phyloP scores from a whole-genome alignment of 1,139 yeast species.

The Suhomyces panamericanus region DNA sequence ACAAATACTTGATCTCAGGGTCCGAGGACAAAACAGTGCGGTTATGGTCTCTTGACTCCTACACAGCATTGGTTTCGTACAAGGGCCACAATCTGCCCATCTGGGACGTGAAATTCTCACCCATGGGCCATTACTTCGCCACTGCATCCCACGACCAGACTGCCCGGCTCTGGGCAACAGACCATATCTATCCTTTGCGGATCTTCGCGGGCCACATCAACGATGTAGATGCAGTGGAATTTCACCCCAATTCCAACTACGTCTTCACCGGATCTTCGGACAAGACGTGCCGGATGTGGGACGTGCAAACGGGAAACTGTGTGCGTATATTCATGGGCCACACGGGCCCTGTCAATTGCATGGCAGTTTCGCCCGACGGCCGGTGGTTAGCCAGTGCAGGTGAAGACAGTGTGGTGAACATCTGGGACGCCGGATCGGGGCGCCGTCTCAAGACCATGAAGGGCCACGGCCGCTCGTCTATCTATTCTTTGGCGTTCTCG shows the following conservation, averaged over 20 bases:
- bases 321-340: slow-evolving; percentile 96
- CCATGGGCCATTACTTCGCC: slow-evolving; percentile 95
- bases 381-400: slow-evolving; percentile 96
- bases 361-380: slow-evolving; percentile 95
- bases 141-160: slow-evolving; percentile 98
- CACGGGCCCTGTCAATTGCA: slow-evolving; percentile 79
- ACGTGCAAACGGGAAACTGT: slow-evolving; percentile 81
- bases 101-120: slow-evolving; percentile 96
- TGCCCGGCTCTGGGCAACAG: slow-evolving; percentile 96
- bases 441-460: slow-evolving; percentile 77
- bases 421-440: slow-evolving; percentile 96
- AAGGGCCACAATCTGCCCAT: slow-evolving; percentile 96
- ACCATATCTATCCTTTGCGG: slow-evolving; percentile 92
- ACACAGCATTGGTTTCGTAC: slow-evolving; percentile 85
- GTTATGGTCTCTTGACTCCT: slow-evolving; percentile 93
- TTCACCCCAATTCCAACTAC: slow-evolving; percentile 95
- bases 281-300: slow-evolving; percentile 98
- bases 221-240: slow-evolving; percentile 92
- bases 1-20: slow-evolving; percentile 72
- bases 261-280: slow-evolving; percentile 94
- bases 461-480: slow-evolving; percentile 89
- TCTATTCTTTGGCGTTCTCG: slow-evolving; percentile 83
- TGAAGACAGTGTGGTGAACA: slow-evolving; percentile 83
- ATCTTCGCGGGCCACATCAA: slow-evolving; percentile 97
- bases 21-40: slow-evolving; percentile 93